Evolutionary conservation across 2,329 filamentous ascomycete species (phyloP), one percentile per base, ranked within the genome.

Genomic region (Aspergillus proliferans): DNA sequence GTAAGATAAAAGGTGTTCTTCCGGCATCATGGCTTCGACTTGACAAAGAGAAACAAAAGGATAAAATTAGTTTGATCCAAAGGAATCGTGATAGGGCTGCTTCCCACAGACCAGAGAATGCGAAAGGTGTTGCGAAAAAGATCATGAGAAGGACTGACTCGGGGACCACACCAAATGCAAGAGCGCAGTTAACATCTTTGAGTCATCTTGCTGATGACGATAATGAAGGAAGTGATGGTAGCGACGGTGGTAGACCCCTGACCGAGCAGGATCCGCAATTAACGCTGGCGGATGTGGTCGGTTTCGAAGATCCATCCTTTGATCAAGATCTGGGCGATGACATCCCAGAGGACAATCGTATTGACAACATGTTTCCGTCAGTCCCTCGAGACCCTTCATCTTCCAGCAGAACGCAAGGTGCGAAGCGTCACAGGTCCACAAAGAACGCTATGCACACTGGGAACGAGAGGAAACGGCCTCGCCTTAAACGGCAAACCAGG

Each of bases 21-120:
- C 75, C 75, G 15, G 75, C 75, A 5, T 77, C 75, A 21, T 76
- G 71, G 70, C 52, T 72, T 21, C 65, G 70, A 46, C 60, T 76
- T 43, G 65, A 75, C 53, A 62, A 64, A 43, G 65, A 67, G 49
- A 62, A 62, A 33, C 64, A 64, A n/a, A 58, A 51, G 50, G 58
- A 56, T 24, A 57, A 47, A 51, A 53, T 52, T 10, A 58, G 47
- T 47, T 43, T 45, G 15, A 52, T 47, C 2, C 58, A 60, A 15
- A 48, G 49, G 30, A 56, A 55, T 36, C 55, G 56, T n/a, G 59
- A 63, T n/a, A 49, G 45, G 45, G 41, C 49, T 21, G 46, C 49
- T 24, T 19, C 50, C 1, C 54, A 55, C 14, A 57, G 60, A 30
- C 44, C 51, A 41, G 64, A 59, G 43, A 58, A 64, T 50, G 55